Base-by-base conservation (phyloP, 2,329 filamentous ascomycete species). In the Parafenestella ontariensis region DNA sequence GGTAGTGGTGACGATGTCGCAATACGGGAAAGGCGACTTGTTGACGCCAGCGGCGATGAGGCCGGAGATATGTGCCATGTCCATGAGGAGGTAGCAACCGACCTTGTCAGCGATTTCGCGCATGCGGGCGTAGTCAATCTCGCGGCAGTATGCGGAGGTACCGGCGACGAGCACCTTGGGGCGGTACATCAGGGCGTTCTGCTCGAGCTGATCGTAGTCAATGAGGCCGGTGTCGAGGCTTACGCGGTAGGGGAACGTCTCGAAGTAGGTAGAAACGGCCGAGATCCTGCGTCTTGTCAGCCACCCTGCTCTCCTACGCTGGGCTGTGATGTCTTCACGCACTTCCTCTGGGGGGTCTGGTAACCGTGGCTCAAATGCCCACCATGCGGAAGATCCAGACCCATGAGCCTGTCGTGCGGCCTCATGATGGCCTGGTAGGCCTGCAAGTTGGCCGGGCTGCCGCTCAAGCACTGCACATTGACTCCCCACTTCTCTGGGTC, bases 191-290 rank as follows among this genome's bases (percentile, higher is more conserved):
- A 88, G 83, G 45, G 95, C 94, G 58, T 92, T 84, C 76, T 96
- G 88, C 78, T 96, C 93, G 49, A 99, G 85, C 74, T 89, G 89
- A 72, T 91, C 88, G 78, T 99, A 99, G 82, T 99, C 93, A 72
- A 99, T 99, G 66, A 94, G 83, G 56, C 95, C 95, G 5, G 94
- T 98, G 59, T 88, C 83, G 73, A 96, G 90, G 80, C 97, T 87
- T 49, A 98, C 85, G 55, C 92, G 89, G 83, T 99, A 99, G 5
- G 95, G 95, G 60, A 99, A 82, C 31, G 95, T 99, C 82, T 99
- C 95, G 76, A 99, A 99, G 82, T 99, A 99, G 75, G 96, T 98
- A 53, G 94, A 98, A 64, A 99, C 88, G 70, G 93, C 92, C n/a
- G 94, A 98, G 76, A 99, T 98, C 85, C 74, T 76, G 46, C n/a